Conservation (phyloP, 2,329 filamentous ascomycete genomes). For the Mycosphaerella arachidis region DNA sequence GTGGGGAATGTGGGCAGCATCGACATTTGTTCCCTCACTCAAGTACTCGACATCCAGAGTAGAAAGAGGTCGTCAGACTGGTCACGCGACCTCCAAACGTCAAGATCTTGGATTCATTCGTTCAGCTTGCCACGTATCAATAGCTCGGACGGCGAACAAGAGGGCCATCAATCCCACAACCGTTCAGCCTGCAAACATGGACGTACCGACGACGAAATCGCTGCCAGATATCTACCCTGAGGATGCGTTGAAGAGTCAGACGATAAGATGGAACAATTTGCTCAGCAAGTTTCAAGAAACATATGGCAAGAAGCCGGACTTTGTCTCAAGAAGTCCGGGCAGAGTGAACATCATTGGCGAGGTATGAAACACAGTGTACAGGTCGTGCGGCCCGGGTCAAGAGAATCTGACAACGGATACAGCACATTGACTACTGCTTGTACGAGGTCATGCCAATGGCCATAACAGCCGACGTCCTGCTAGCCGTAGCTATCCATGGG, state of each 20-base stretch:
- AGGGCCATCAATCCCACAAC: background rate
- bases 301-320: constrained; percentile 69
- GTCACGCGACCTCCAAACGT: background rate
- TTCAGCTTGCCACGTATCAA: background rate
- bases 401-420: constrained; percentile 6
- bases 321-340: constrained; percentile 84
- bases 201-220: constrained; percentile 69
- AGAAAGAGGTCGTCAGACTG: background rate
- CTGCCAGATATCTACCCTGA: constrained; percentile 79
- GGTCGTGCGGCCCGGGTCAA: background rate
- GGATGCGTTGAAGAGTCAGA: constrained; percentile 64
- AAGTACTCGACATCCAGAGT: background rate
- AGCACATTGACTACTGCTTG: constrained; percentile 95
- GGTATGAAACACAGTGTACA: constrained; percentile 26
- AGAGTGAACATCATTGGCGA: constrained; percentile 98
- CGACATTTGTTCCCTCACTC: background rate
- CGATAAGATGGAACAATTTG: constrained; percentile 69
- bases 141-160: background rate
- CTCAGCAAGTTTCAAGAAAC: constrained; percentile 64
- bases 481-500: constrained; percentile 65
- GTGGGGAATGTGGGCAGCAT: background rate
- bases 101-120: background rate
- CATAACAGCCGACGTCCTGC: constrained; percentile 82
- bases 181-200: constrained; percentile 20
- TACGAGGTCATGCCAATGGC: constrained; percentile 96